Conservation (phyloP, 129 eudicot species). For the Arctium minus region DNA sequence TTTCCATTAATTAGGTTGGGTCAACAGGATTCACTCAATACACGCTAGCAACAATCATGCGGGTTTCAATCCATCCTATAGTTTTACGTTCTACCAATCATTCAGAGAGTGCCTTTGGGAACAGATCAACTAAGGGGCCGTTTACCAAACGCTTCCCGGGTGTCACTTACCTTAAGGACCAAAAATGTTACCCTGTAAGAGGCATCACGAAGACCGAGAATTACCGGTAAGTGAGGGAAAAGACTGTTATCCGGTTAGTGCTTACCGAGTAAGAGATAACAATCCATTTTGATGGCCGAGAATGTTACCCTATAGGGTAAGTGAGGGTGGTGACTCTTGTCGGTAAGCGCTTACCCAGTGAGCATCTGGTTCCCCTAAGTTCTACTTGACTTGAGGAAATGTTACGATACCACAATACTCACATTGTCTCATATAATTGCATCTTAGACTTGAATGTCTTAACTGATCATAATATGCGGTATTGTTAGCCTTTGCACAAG, state of each 20-base stretch:
- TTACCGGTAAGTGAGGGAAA: not conserved
- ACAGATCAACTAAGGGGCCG: not conserved
- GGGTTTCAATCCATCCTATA: not conserved
- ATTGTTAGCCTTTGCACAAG: not conserved
- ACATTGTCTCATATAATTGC: not conserved
- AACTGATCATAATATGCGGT: not conserved
- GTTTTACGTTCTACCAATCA: not conserved
- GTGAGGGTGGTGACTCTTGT: not conserved
- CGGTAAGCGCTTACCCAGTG: not conserved
- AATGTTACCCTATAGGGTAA: not conserved
- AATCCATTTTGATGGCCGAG: not conserved
- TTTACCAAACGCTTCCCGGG: not conserved
- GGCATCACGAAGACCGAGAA: not conserved
- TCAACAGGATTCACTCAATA: not conserved
- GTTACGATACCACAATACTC: not conserved
- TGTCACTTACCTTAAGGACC: too few species aligned
- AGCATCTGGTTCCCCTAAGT: not conserved
- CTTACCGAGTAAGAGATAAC: not conserved
- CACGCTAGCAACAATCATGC: not conserved
- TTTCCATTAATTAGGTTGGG: not conserved
- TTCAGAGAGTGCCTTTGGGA: not conserved
- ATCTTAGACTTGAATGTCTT: not conserved
- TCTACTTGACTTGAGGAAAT: not conserved
- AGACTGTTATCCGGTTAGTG: not conserved
- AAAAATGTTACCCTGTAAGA: not conserved